Evolutionary conservation across 257 asterid genomes (phyloP), one percentile per base, ranked within the genome.

Genomic region (Buddleja alternifolia): DNA sequence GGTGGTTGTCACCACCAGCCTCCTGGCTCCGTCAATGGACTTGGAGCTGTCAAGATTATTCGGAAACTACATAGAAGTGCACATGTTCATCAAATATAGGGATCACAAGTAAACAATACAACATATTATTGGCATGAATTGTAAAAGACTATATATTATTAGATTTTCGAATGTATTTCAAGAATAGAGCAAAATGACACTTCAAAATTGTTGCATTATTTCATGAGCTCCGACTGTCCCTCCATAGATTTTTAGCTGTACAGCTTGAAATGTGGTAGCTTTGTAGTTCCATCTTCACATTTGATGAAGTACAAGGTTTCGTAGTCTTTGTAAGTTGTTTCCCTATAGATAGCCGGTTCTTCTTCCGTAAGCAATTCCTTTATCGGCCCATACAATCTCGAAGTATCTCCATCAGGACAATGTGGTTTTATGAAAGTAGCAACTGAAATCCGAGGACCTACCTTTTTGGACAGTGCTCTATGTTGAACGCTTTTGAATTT

Each of bases 381-480:
- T 8, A 80, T 78, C 40, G 84, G 86, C 2, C 85, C 83, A 23
- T 42, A 76, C 0, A 68, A 2, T 39, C 19, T 19, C 2, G 73
- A 29, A 25, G 37, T 9, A 17, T 15, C 25, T 3, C 32, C 74
- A 75, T 75, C 73, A 11, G 40, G 15, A 14, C 50, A 37, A 59
- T 56, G 23, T 15, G 74, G 71, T 34, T 66, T 60, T 60, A 76
- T 50, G 54, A 76, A 72, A 56, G 54, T 42, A 19, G 80, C 83
- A 58, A 84, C 73, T n/a, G 85, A 81, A 17, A 78, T 71, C 58
- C 83, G 73, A 21, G 86, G 79, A 3, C 84, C 77, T 6, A 21
- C 39, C 10, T 55, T 54, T 8, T 74, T 81, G 0, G 75, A 15
- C 15, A 78, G 7, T 10, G 71, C 84, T 66, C 80, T 68, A 32